Base-by-base conservation (phyloP, 768 basidiomycete genomes). In the Udeniomyces megalosporus region DNA sequence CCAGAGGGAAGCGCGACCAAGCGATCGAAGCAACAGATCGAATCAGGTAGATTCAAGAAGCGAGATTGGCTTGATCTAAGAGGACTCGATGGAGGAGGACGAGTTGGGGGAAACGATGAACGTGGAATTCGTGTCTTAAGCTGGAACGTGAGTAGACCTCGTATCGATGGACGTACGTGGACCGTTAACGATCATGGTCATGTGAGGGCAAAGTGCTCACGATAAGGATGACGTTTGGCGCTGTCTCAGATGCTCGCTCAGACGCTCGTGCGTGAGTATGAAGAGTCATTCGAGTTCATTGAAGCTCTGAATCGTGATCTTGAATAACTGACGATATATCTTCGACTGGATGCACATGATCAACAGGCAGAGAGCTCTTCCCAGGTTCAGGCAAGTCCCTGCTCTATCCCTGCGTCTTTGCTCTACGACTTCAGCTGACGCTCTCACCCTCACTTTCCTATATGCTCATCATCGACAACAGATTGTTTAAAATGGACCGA, bases 401-500 rank as follows among this genome's bases (percentile, higher is more conserved):
- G 26, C 49, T 14, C 31, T n/a, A 4, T 28, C 15, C 17, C 52
- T 26, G 4, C 32, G 24, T 10, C 32, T 17, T 35, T 22, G 3
- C 44, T n/a, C 15, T 15, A 12, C 3, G 20, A 45, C 11, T 20
- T 57, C 55, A 34, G 22, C 44, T 15, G 26, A 51, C 20, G 24
- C 45, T 29, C 10, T 17, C 24, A 31, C 29, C 10, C 45, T 38
- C 10, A 32, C 4, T 29, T 24, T 29, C 11, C 2, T 12, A 12
- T 31, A 28, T 48, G 11, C 31, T 10, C 56, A 42, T n/a, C 57
- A 56, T 34, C n/a, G n/a, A n/a, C n/a, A n/a, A 17, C 38, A 67
- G 81, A 86, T 69, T 90, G 88, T 69, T 76, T 92, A 51, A 88
- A 86, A 72, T 84, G 82, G 51, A 70, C 69, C 24, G 82, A 85